A percentile compares a stretch with the other conserved stretches of the same genome.
phyloP scores from a whole-genome alignment of 768 basidiomycete species.

The Tulasnella sp. region DNA sequence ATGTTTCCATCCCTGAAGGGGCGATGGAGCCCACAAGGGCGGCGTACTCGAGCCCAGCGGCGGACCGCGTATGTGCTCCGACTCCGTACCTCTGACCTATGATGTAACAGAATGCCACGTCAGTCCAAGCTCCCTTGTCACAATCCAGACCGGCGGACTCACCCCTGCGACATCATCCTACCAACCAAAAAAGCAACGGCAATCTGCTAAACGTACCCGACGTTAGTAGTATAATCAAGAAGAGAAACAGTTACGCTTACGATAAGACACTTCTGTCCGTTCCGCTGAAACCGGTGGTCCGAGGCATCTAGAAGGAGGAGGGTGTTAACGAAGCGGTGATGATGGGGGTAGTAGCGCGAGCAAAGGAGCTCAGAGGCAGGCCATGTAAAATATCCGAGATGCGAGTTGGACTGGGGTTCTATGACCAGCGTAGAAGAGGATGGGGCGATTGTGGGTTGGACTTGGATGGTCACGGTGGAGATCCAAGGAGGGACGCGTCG shows the following conservation, averaged over 20 bases:
- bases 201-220: neutral
- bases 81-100: neutral
- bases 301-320: neutral
- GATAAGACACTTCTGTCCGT: neutral
- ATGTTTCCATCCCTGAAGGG: neutral
- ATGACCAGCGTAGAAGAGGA: neutral
- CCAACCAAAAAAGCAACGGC: neutral
- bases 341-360: neutral
- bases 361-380: neutral
- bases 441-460: no score
- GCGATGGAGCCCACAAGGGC: neutral
- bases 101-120: neutral
- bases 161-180: neutral
- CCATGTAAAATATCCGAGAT: neutral
- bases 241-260: neutral
- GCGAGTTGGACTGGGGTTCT: neutral
- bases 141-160: neutral
- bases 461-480: neutral
- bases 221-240: neutral
- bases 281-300: neutral
- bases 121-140: neutral
- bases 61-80: neutral
- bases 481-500: neutral
- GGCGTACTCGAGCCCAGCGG: neutral
- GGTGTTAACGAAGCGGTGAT: neutral